A percentile compares a stretch with the other conserved stretches of the same genome.
Conservation (phyloP, 1,139 yeast genomes). For the Saccharomyces hybrid region DNA sequence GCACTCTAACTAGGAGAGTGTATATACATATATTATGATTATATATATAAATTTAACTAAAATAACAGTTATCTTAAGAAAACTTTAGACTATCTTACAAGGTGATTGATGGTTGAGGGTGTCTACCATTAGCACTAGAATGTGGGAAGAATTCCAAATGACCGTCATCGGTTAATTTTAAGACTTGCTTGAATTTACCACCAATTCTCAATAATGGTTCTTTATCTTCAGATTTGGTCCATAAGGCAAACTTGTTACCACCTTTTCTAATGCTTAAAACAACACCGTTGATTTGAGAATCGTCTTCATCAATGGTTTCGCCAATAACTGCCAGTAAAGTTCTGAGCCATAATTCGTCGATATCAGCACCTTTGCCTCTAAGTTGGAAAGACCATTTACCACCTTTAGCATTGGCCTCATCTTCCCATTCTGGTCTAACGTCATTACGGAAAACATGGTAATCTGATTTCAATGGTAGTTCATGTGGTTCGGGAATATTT, state of each 20-base stretch:
- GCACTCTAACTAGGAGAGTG: background rate
- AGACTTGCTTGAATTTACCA: conserved; percentile 57
- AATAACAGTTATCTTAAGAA: conserved; percentile 1
- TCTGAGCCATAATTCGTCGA: conserved; percentile 91
- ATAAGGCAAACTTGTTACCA: conserved; percentile 78
- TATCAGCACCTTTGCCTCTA: conserved; percentile 54
- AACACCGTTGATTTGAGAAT: conserved; percentile 88
- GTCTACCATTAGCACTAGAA: conserved; percentile 30
- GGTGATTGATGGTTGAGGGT: conserved; percentile 30
- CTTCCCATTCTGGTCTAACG: conserved; percentile 98
- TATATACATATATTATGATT: conserved; percentile 3
- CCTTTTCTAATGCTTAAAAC: conserved; percentile 82
- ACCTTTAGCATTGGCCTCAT: conserved; percentile 75
- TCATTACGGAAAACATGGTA: conserved; percentile 93
- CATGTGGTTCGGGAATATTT: conserved; percentile 86
- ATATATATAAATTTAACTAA: conserved; percentile 4
- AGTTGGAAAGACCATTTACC: conserved; percentile 90
- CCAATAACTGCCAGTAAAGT: conserved; percentile 89
- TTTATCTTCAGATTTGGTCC: conserved; percentile 82
- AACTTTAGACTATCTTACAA: conserved; percentile 23
- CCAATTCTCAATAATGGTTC: conserved; percentile 63
- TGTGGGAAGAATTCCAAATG: conserved; percentile 32
- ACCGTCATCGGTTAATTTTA: conserved; percentile 30
- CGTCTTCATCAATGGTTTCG: conserved; percentile 75
- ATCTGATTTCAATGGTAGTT: conserved; percentile 86